These are phyloP conservation scores for Schizochytrium sp. DNA, from an alignment of 108 stramenopile genomes.

Conservation along the genomic window DNA sequence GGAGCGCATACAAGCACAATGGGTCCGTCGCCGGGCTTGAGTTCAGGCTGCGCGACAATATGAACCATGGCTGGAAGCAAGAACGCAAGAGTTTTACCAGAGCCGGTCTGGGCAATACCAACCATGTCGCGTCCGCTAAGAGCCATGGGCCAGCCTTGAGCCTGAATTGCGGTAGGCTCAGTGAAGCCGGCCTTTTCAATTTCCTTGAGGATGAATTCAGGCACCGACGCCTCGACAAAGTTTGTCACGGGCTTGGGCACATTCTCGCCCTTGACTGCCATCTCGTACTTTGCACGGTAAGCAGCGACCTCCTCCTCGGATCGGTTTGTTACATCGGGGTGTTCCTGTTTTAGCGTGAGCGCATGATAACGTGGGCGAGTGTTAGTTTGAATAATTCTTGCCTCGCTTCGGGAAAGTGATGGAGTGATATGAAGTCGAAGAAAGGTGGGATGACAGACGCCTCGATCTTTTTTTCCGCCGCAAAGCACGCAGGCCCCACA, in stretches of 20 bases:
- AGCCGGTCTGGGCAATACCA: slow-evolving; percentile 85
- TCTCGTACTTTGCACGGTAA: slow-evolving; percentile 77
- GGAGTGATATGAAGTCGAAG: too few relatives aligned
- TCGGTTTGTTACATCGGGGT: slow-evolving; percentile 84
- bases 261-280: slow-evolving; percentile 67
- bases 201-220: slow-evolving; percentile 83
- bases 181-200: slow-evolving; percentile 89
- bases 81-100: slow-evolving; percentile 94
- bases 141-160: slow-evolving; percentile 99
- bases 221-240: slow-evolving; percentile 91
- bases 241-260: slow-evolving; percentile 92
- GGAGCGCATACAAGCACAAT: slow-evolving; percentile 94
- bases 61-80: slow-evolving; percentile 96
- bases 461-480: too few relatives aligned
- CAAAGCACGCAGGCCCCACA: too few relatives aligned
- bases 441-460: too few relatives aligned
- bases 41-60: slow-evolving; percentile 95
- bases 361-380: too few relatives aligned
- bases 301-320: slow-evolving; percentile 64
- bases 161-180: slow-evolving; percentile 93
- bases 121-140: slow-evolving; percentile 92
- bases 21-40: slow-evolving; percentile 95
- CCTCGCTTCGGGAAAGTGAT: too few relatives aligned
- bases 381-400: too few relatives aligned
- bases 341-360: slow-evolving; percentile 49